Base-by-base conservation (phyloP, 75 land plant genomes). In the Cunninghamia lanceolata region DNA sequence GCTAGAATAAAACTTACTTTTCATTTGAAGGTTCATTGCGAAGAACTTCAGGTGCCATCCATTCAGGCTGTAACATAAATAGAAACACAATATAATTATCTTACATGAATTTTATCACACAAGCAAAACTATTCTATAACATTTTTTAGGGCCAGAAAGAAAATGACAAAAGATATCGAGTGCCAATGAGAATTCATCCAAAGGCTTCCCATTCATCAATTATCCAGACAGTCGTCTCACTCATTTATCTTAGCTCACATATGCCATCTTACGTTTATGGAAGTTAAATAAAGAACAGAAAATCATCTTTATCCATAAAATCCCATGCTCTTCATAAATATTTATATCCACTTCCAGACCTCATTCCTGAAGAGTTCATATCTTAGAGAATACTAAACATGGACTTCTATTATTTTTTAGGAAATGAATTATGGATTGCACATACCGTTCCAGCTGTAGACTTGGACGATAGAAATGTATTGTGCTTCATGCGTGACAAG, bases 31-130 rank as follows among this genome's bases (percentile, higher is more conserved):
- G 95, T 88, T 98, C 98, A 94, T 98, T 95, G 83, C 98, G 87
- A 47, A 98, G 90, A 82, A 98, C 96, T 90, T 98, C 99, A 42
- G 99, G 99, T 59, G 99, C 99, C 99, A 98, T 96, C 99, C 99
- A 98, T 82, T 98, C 98, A 47, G 99, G 95, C 99, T 98, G 97
- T 85, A 89, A 36, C 45, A 66, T 19, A 73, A 38, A 86, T 34
- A 35, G 36, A 28, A 43, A 30, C n/a, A 50, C 74, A 47, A 38
- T 40, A 77, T 77, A 25, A 19, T 39, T 16, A 32, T 36, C 5
- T 25, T 40, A 19, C 9, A 77, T 15, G 21, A 77, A 77, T 25
- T 19, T 39, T 21, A 21, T 39, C 42, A 7, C 0, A 21, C 45
- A 77, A 77, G n/a, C 47, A 28, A 47, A 3, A 80, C 28, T 45